A percentile compares a stretch with the other conserved stretches of the same genome.
Evolutionary conservation across 2,329 filamentous ascomycete genomes (phyloP).

Genomic region (Colletotrichum melonis): DNA sequence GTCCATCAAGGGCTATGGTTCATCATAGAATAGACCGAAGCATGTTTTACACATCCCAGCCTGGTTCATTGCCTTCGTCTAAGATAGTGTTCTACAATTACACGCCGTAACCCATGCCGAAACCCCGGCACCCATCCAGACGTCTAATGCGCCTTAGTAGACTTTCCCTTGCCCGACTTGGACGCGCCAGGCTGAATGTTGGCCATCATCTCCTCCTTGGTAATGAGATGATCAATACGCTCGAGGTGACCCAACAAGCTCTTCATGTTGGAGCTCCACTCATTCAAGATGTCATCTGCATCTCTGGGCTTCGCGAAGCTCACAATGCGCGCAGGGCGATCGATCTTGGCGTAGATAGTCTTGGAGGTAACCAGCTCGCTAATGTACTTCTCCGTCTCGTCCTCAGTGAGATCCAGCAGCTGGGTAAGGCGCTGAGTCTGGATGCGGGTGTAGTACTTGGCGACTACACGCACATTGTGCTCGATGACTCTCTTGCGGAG

Average conservation of each 20-base stretch:
- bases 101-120: conserved; percentile 17
- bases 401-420: conserved; percentile 90
- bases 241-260: conserved; percentile 86
- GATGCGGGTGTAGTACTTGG: conserved; percentile 99
- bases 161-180: conserved; percentile 51
- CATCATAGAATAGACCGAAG: conserved; percentile 25
- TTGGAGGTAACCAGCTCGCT: conserved; percentile 96
- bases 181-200: conserved; percentile 79
- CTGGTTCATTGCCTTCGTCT: conserved; percentile 34
- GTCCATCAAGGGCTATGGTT: not conserved
- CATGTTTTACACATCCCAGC: conserved; percentile 30
- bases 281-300: conserved; percentile 95
- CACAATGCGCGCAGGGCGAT: conserved; percentile 90
- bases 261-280: conserved; percentile 99
- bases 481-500: conserved; percentile 98
- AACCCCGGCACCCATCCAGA: not conserved
- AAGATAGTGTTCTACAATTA: conserved; percentile 36
- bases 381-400: conserved; percentile 99
- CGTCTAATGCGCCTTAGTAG: conserved; percentile 48
- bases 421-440: conserved; percentile 90
- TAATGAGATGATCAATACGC: conserved; percentile 97
- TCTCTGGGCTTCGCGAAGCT: conserved; percentile 95
- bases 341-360: conserved; percentile 98
- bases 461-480: conserved; percentile 97
- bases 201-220: conserved; percentile 99